Percentiles rank a stretch among this genome's conserved stretches.
These are phyloP conservation scores for Biscutella laevigata DNA, from an alignment of 441 rosid genomes.

Conservation along the genomic window DNA sequence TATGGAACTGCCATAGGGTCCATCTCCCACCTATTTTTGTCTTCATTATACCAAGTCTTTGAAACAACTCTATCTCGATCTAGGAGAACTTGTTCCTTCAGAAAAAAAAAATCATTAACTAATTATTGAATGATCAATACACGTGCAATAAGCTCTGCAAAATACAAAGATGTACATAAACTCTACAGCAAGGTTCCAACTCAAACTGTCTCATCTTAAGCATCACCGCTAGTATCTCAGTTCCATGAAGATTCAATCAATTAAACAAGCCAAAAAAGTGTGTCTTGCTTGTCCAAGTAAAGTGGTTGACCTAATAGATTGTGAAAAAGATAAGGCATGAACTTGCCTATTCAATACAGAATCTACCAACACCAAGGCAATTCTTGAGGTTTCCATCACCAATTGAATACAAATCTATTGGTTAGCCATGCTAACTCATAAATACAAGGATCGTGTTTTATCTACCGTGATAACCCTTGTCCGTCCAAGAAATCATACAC, in stretches of 20 bases:
- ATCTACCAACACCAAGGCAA: slow-evolving; percentile 12
- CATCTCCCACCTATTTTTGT: slow-evolving; percentile 81
- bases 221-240: not conserved
- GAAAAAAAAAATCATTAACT: slow-evolving; percentile 15
- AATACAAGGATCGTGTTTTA: not conserved
- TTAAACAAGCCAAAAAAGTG: not conserved
- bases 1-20: slow-evolving; percentile 78
- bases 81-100: slow-evolving; percentile 72
- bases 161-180: not conserved
- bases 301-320: not conserved
- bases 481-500: too few species aligned
- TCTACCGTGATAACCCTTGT: too few species aligned
- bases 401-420: not conserved
- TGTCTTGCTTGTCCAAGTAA: not conserved
- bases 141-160: slow-evolving; percentile 10
- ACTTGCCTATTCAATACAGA: not conserved
- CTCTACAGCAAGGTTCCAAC: not conserved
- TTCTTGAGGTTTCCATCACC: slow-evolving; percentile 4
- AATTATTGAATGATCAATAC: slow-evolving; percentile 4
- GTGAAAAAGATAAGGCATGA: not conserved
- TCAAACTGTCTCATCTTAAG: not conserved
- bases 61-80: slow-evolving; percentile 89
- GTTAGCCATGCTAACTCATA: slow-evolving; percentile 7
- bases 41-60: slow-evolving; percentile 84
- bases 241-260: not conserved